A percentile compares a stretch with the other conserved stretches of the same genome.
phyloP scores from a whole-genome alignment of 1,139 yeast species.

The Dujonia santamariae region DNA sequence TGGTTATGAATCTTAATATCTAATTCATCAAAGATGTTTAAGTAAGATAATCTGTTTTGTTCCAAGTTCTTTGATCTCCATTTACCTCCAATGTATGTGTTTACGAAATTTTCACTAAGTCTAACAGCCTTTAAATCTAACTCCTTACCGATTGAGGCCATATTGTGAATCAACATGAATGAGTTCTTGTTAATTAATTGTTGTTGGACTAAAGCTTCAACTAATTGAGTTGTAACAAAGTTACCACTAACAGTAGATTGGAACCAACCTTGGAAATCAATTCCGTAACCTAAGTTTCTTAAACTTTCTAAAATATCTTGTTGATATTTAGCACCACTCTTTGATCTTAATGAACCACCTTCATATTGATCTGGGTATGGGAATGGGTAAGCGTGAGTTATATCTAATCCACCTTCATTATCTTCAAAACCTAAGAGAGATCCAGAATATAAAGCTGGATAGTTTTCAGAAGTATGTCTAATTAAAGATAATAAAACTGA shows the following conservation, averaged over 20 bases:
- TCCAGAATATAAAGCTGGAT: conserved; percentile 70
- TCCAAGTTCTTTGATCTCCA: conserved; percentile 68
- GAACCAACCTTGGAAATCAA: conserved; percentile 83
- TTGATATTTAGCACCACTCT: conserved; percentile 67
- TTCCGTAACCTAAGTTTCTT: conserved; percentile 63
- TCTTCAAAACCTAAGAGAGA: conserved; percentile 76
- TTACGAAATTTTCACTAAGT: conserved; percentile 61
- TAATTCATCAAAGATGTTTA: conserved; percentile 70
- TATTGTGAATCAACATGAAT: conserved; percentile 70
- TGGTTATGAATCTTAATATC: conserved; percentile 63
- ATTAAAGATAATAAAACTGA: conserved; percentile 68
- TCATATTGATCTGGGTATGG: conserved; percentile 54
- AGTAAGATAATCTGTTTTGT: conserved; percentile 59
- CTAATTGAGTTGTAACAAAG: conserved; percentile 60
- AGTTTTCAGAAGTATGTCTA: conserved; percentile 69
- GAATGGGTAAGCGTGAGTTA: conserved; percentile 68
- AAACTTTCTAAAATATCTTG: conserved; percentile 64
- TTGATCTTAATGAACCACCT: conserved; percentile 53
- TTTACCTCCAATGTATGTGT: conserved; percentile 53
- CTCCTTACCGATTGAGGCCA: conserved; percentile 62
- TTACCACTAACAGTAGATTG: conserved; percentile 68
- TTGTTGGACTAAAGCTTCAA: conserved; percentile 66
- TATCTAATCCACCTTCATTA: conserved; percentile 45
- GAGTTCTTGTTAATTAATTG: conserved; percentile 66
- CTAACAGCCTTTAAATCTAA: conserved; percentile 69